These are phyloP conservation scores for Chytriomyces confervae DNA, from an alignment of 192 early-diverging fungal genomes.

Conservation along the genomic window DNA sequence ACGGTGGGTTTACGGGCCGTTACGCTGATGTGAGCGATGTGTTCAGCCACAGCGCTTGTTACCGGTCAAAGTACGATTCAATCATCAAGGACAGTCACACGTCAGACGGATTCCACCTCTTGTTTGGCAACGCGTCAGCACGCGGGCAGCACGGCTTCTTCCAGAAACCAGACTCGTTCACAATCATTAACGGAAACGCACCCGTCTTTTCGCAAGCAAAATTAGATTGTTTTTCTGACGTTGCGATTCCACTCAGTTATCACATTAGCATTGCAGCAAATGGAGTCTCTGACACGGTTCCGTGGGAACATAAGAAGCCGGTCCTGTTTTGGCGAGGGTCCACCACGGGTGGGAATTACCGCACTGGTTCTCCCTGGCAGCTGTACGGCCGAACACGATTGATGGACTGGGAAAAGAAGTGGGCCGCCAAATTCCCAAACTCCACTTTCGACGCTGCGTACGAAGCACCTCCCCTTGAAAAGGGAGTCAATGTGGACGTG, in stretches of 20 bases:
- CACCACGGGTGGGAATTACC: constrained; percentile 29
- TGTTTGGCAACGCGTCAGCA: neutral
- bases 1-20: neutral
- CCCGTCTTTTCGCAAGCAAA: constrained; percentile 35
- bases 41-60: neutral
- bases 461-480: neutral
- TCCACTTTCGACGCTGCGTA: neutral
- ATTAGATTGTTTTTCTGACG: constrained; percentile 10
- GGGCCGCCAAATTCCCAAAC: constrained; percentile 6
- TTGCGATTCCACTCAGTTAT: constrained; percentile 27
- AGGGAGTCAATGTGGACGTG: constrained; percentile 2
- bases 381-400: constrained; percentile 14
- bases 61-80: neutral
- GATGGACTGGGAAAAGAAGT: neutral
- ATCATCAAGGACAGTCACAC: neutral
- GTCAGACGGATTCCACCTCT: neutral
- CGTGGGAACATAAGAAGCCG: constrained; percentile 26
- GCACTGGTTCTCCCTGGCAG: neutral
- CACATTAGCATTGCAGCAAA: constrained; percentile 2
- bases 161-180: neutral
- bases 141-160: constrained; percentile 19
- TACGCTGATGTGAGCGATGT: neutral
- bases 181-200: neutral
- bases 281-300: neutral
- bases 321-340: constrained; percentile 33